A percentile compares a stretch with the other conserved stretches of the same genome.
Evolutionary conservation across 176 grass and related monocot genomes (phyloP).

Genomic region (Lolium rigidum): DNA sequence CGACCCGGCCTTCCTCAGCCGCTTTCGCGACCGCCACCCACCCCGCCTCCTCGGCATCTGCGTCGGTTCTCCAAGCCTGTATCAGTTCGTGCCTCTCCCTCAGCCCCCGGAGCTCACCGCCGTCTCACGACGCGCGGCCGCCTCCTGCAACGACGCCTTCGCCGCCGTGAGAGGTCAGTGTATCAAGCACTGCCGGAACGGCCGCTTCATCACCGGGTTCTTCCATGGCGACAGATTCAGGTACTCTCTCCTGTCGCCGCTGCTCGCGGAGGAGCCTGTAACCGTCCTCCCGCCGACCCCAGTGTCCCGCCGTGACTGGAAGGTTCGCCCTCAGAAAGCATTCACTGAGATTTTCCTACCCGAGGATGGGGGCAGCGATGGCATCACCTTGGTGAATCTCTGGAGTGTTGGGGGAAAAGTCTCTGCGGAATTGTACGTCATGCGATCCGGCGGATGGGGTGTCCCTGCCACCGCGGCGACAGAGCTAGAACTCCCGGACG

Average conservation of each 20-base stretch:
- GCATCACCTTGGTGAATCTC: neutral
- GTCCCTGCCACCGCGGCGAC: neutral
- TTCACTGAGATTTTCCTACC: slow-evolving; percentile 10
- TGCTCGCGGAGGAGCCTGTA: neutral
- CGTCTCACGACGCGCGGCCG: neutral
- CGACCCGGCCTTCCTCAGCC: neutral
- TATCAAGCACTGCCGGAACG: neutral
- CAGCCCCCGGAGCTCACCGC: neutral
- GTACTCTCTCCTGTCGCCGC: neutral
- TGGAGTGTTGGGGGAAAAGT: neutral
- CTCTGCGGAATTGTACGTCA: neutral
- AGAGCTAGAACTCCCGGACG: neutral
- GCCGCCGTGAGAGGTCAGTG: neutral
- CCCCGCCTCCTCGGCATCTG: neutral
- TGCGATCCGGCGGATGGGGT: neutral
- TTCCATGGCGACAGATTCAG: neutral
- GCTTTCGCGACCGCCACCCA: neutral
- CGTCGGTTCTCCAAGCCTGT: neutral
- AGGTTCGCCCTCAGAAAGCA: neutral
- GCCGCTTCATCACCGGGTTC: neutral
- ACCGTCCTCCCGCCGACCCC: neutral
- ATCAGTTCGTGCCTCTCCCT: neutral
- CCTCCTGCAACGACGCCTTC: neutral
- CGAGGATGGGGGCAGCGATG: neutral
- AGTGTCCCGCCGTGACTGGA: neutral